These are phyloP conservation scores for Pleurotus cornucopiae DNA, from an alignment of 768 basidiomycete genomes.

Conservation along the genomic window DNA sequence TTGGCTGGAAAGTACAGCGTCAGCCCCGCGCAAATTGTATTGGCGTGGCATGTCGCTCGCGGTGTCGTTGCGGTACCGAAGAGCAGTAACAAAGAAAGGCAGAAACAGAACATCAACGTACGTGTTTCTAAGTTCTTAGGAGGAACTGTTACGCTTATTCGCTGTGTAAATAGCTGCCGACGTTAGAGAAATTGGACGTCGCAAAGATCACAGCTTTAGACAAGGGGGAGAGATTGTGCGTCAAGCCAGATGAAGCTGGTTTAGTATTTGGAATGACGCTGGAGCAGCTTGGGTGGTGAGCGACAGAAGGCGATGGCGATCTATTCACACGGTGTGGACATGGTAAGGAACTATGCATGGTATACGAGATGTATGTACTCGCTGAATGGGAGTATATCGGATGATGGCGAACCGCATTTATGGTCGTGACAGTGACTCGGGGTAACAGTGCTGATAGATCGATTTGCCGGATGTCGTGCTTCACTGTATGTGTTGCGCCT, in stretches of 20 bases:
- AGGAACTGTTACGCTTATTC: too few relatives aligned
- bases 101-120: slow-evolving; percentile 47
- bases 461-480: too few relatives aligned
- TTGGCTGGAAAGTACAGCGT: slow-evolving; percentile 45
- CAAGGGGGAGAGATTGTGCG: slow-evolving; percentile 35
- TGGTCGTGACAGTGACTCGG: too few relatives aligned
- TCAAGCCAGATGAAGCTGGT: slow-evolving; percentile 27
- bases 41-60: slow-evolving; percentile 49
- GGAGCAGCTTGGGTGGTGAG: slow-evolving; percentile 35
- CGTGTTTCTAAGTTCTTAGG: slow-evolving; percentile 3
- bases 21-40: slow-evolving; percentile 40
- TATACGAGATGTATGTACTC: too few relatives aligned
- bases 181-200: slow-evolving; percentile 35
- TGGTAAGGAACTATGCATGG: too few relatives aligned
- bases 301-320: too few relatives aligned
- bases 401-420: too few relatives aligned
- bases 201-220: slow-evolving; percentile 40
- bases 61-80: slow-evolving; percentile 43
- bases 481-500: too few relatives aligned
- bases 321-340: too few relatives aligned
- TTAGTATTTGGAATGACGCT: slow-evolving; percentile 32
- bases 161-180: slow-evolving; percentile 24
- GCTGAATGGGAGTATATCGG: too few relatives aligned
- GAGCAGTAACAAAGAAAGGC: slow-evolving; percentile 39
- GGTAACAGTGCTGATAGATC: too few relatives aligned